Conservation (phyloP, 345 rosid species). For the Sisymbrium irio region DNA sequence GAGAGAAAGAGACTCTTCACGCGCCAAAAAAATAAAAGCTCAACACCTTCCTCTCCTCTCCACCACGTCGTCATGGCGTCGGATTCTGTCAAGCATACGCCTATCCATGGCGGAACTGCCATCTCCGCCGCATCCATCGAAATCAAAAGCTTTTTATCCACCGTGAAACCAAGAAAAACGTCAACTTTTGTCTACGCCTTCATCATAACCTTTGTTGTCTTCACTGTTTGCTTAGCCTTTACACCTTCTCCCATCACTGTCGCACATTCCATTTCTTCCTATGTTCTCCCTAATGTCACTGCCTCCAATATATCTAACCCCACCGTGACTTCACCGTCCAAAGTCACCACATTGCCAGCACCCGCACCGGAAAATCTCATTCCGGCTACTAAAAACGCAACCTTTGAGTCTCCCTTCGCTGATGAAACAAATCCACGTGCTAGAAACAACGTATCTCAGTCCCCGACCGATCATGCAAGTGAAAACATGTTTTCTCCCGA, state of each 20-base stretch:
- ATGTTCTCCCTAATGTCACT: slow-evolving; percentile 42
- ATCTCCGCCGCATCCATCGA: slow-evolving; percentile 43
- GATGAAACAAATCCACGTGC: slow-evolving; percentile 27
- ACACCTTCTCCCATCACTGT: slow-evolving; percentile 50
- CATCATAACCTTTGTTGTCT: slow-evolving; percentile 59
- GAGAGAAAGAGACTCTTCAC: not conserved
- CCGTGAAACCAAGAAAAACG: slow-evolving; percentile 52
- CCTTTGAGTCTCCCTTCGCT: not conserved
- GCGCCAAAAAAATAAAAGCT: slow-evolving; percentile 7
- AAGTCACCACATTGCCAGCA: not conserved
- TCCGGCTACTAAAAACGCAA: slow-evolving; percentile 20
- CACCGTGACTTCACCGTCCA: slow-evolving; percentile 12
- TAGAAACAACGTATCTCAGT: slow-evolving; percentile 15
- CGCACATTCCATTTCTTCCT: slow-evolving; percentile 55
- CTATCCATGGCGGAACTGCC: slow-evolving; percentile 33
- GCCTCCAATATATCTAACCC: slow-evolving; percentile 5
- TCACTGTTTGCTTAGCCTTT: slow-evolving; percentile 68
- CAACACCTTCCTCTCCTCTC: not conserved
- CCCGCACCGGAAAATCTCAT: slow-evolving; percentile 11
- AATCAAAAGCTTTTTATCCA: slow-evolving; percentile 41
- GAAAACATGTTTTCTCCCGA: slow-evolving; percentile 11
- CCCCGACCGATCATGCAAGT: slow-evolving; percentile 11
- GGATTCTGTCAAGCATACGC: slow-evolving; percentile 50
- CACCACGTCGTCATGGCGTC: slow-evolving; percentile 42
- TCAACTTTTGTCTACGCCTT: slow-evolving; percentile 59